Conservation (phyloP, 768 basidiomycete genomes). For the Auriscalpium orientale region DNA sequence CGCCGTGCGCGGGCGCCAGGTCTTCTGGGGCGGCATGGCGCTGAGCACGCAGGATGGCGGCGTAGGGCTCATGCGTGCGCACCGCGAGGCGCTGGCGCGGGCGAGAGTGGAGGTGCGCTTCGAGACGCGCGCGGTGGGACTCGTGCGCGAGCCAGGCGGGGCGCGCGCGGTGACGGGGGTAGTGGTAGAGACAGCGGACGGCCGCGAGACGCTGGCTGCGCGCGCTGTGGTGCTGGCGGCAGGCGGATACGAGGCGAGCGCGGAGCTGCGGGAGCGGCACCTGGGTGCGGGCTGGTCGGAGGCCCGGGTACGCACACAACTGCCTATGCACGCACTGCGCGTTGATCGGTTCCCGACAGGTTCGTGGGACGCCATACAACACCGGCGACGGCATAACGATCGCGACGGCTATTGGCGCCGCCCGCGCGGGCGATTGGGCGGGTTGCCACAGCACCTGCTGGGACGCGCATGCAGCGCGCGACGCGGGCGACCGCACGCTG, state of each 20-base stretch:
- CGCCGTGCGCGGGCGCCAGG: slow-evolving; percentile 50
- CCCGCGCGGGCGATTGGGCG: slow-evolving; percentile 54
- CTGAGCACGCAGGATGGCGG: slow-evolving; percentile 58
- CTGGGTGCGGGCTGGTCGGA: slow-evolving; percentile 53
- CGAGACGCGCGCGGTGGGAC: slow-evolving; percentile 36
- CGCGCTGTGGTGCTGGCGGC: slow-evolving; percentile 52
- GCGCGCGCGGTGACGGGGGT: slow-evolving; percentile 39
- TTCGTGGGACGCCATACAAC: slow-evolving; percentile 67
- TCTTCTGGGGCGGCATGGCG: slow-evolving; percentile 67
- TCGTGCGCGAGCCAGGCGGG: slow-evolving; percentile 31
- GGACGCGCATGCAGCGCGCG: slow-evolving; percentile 51
- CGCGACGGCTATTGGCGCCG: slow-evolving; percentile 43
- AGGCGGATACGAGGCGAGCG: slow-evolving; percentile 60
- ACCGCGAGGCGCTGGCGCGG: slow-evolving; percentile 39
- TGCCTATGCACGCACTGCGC: background rate
- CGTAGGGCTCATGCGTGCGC: slow-evolving; percentile 56
- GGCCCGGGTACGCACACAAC: slow-evolving; percentile 36
- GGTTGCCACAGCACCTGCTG: slow-evolving; percentile 71
- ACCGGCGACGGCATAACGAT: slow-evolving; percentile 57
- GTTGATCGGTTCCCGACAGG: slow-evolving; percentile 26
- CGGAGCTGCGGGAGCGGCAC: slow-evolving; percentile 41
- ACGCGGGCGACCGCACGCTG: slow-evolving; percentile 46
- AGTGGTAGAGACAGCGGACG: slow-evolving; percentile 32
- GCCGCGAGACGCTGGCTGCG: slow-evolving; percentile 29
- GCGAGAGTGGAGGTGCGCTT: slow-evolving; percentile 54